phyloP scores from a whole-genome alignment of 2,329 filamentous ascomycete genomes.

The Stemphylium vesicarium region DNA sequence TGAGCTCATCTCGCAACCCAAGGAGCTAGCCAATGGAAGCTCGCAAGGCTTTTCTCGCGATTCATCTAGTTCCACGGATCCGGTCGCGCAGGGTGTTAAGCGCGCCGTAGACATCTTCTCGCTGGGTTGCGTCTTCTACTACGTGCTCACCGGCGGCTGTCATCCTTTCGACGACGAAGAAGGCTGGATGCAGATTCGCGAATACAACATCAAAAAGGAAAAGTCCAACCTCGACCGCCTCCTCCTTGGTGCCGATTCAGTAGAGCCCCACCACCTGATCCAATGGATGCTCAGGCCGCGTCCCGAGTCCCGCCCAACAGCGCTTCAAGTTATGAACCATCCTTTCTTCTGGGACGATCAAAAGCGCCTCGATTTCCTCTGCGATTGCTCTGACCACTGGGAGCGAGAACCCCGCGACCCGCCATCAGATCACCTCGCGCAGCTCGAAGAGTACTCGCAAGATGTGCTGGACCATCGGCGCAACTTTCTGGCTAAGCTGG shows the following conservation, averaged over 20 bases:
- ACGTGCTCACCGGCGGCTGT: conserved; percentile 89
- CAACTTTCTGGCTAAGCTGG: conserved; percentile 80
- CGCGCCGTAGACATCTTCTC: conserved; percentile 98
- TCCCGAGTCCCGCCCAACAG: conserved; percentile 72
- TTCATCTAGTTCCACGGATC: conserved; percentile 49
- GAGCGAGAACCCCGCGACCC: conserved; percentile 90
- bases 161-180: conserved; percentile 96
- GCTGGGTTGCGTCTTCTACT: conserved; percentile 96
- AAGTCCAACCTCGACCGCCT: conserved; percentile 75
- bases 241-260: conserved; percentile 81
- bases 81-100: conserved; percentile 76
- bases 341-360: conserved; percentile 96
- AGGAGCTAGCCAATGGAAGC: conserved; percentile 50
- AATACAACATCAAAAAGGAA: conserved; percentile 96
- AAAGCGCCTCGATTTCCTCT: conserved; percentile 90
- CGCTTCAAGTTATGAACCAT: conserved; percentile 82
- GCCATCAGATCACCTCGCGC: conserved; percentile 69
- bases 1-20: conserved; percentile 75
- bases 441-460: conserved; percentile 59
- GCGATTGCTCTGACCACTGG: conserved; percentile 94
- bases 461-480: conserved; percentile 61
- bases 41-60: conserved; percentile 53
- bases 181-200: conserved; percentile 81
- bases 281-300: conserved; percentile 75
- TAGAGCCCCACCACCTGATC: conserved; percentile 87